These are phyloP conservation scores for Sclerotiophoma versabilis DNA, from an alignment of 2,329 filamentous ascomycete genomes.

Conservation along the genomic window DNA sequence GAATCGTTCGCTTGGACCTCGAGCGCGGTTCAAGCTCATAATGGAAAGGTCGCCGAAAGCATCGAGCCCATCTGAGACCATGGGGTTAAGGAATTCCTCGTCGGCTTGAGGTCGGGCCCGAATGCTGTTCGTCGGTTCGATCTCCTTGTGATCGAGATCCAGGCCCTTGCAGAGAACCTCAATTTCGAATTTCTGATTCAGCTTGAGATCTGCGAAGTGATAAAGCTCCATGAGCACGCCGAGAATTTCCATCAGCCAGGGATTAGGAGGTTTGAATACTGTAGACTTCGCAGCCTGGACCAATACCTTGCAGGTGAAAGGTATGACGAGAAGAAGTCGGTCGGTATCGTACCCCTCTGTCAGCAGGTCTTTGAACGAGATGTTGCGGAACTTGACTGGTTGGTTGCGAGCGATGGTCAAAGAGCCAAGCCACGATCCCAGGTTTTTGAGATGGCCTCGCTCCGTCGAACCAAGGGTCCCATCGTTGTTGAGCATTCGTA, in stretches of 20 bases:
- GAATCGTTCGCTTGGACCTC: conserved; percentile 73
- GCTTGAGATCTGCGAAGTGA: conserved; percentile 87
- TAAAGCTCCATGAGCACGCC: conserved; percentile 91
- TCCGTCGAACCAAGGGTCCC: conserved; percentile 85
- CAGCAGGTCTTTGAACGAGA: conserved; percentile 94
- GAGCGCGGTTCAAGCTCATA: conserved; percentile 67
- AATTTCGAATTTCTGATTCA: conserved; percentile 98
- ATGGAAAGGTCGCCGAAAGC: conserved; percentile 80
- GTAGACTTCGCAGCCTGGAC: conserved; percentile 83
- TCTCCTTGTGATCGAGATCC: conserved; percentile 87
- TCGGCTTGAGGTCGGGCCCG: conserved; percentile 75
- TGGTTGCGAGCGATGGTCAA: conserved; percentile 92
- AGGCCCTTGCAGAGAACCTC: conserved; percentile 95
- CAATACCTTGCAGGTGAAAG: conserved; percentile 96
- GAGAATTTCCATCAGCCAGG: conserved; percentile 97
- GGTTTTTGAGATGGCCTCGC: conserved; percentile 86
- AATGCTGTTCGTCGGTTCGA: conserved; percentile 87
- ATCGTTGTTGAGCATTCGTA: conserved; percentile 89
- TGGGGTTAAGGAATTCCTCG: conserved; percentile 60
- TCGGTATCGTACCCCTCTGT: conserved; percentile 94
- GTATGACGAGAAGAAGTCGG: conserved; percentile 88
- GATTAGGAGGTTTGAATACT: conserved; percentile 93
- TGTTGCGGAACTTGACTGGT: conserved; percentile 94
- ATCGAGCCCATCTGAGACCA: conserved; percentile 72
- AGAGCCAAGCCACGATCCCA: conserved; percentile 92